phyloP scores from a whole-genome alignment of 2,329 filamentous ascomycete species.

The Penicillium sp. region DNA sequence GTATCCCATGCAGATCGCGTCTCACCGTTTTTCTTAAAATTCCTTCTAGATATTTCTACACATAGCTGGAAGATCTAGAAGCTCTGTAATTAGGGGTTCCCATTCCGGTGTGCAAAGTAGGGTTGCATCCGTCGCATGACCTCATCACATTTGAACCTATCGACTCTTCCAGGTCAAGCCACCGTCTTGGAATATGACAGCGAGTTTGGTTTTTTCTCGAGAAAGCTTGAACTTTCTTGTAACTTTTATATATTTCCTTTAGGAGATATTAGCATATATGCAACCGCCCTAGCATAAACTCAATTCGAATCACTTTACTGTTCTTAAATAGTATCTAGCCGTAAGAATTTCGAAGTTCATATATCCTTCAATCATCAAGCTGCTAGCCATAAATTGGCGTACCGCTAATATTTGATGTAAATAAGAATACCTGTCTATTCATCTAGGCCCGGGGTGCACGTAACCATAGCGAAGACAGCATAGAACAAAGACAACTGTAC shows the following conservation, averaged over 20 bases:
- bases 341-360: neutral
- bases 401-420: neutral
- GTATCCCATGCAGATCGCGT: neutral
- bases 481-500: neutral
- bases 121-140: slow-evolving; percentile 7
- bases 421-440: neutral
- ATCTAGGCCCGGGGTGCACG: neutral
- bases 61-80: neutral
- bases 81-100: neutral
- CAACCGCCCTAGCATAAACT: neutral
- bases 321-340: neutral
- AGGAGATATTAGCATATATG: too few relatives aligned
- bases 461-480: neutral
- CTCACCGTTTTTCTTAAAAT: neutral
- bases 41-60: neutral
- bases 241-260: neutral
- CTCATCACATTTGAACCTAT: slow-evolving; percentile 1
- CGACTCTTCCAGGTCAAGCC: neutral
- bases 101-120: neutral
- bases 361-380: neutral
- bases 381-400: neutral
- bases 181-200: neutral
- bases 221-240: neutral
- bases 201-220: neutral
- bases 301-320: slow-evolving; percentile 7